phyloP scores from a whole-genome alignment of 176 grass and related monocot species.

The Dactylis glomerata region DNA sequence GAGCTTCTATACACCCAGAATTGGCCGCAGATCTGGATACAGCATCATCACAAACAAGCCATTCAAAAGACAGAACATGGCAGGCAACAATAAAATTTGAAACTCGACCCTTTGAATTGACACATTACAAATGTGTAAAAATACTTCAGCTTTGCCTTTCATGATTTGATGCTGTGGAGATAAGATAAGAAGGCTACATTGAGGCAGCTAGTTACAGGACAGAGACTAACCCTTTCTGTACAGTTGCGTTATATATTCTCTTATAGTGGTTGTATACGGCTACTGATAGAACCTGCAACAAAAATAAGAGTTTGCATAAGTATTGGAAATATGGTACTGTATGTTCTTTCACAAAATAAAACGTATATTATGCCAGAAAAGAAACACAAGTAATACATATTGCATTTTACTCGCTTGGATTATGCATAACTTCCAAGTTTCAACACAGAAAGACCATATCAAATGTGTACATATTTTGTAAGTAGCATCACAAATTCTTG shows the following conservation, averaged over 20 bases:
- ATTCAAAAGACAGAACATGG: conserved; percentile 7
- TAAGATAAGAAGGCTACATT: background rate
- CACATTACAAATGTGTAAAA: conserved; percentile 8
- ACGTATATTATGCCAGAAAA: background rate
- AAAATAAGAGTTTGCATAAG: conserved; percentile 11
- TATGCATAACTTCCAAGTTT: conserved; percentile 5
- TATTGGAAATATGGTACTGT: background rate
- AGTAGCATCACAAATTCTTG: background rate
- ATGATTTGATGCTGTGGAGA: background rate
- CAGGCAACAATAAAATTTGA: background rate
- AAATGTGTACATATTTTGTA: background rate
- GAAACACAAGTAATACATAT: background rate
- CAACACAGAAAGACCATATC: background rate
- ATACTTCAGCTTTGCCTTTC: conserved; percentile 20
- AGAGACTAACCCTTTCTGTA: conserved; percentile 91
- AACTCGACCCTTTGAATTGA: background rate
- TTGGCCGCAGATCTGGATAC: conserved; percentile 54
- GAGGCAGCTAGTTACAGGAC: conserved; percentile 17
- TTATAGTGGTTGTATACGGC: conserved; percentile 99
- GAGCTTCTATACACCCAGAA: conserved; percentile 35
- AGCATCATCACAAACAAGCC: conserved; percentile 28
- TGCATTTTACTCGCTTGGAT: background rate
- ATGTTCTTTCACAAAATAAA: background rate
- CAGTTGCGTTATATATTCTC: conserved; percentile 82
- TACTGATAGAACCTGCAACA: conserved; percentile 87